Conservation (phyloP, 164 flowering plant genomes). For the Pachysandra terminalis region DNA sequence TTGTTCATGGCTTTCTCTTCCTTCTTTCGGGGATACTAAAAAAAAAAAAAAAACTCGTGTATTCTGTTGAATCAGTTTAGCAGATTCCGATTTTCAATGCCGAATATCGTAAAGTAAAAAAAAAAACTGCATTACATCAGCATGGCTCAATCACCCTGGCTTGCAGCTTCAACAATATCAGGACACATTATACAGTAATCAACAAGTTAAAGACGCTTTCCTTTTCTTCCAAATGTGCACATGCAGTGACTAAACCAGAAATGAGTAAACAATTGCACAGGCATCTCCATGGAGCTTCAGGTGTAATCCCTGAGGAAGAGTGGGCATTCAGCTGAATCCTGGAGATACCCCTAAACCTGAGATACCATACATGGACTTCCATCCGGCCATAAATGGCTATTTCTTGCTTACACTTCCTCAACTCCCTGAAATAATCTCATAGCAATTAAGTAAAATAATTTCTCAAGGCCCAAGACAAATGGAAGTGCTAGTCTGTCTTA, state of each 20-base stretch:
- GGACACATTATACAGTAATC: not conserved
- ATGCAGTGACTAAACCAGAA: not conserved
- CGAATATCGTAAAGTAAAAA: too few relatives aligned
- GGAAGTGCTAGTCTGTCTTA: too few relatives aligned
- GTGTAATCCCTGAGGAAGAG: not conserved
- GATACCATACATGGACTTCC: not conserved
- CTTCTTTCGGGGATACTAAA: too few relatives aligned
- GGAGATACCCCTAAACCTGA: too few relatives aligned
- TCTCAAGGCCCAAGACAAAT: too few relatives aligned
- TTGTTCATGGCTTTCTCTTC: too few relatives aligned
- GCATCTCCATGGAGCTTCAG: not conserved
- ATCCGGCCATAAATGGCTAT: not conserved
- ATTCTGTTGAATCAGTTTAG: too few relatives aligned
- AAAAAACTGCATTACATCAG: not conserved
- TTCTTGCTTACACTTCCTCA: not conserved
- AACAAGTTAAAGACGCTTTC: not conserved
- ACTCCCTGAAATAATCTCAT: too few relatives aligned
- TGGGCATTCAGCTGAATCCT: too few relatives aligned
- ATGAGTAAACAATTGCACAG: not conserved
- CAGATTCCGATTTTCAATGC: too few relatives aligned
- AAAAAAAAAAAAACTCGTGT: too few relatives aligned
- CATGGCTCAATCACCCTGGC: not conserved
- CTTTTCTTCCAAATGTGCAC: not conserved
- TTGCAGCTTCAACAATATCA: slow-evolving; percentile 5
- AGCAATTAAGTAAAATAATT: too few relatives aligned